Evolutionary conservation across 345 rosid genomes (phyloP).

Genomic region (Mercurialis annua): DNA sequence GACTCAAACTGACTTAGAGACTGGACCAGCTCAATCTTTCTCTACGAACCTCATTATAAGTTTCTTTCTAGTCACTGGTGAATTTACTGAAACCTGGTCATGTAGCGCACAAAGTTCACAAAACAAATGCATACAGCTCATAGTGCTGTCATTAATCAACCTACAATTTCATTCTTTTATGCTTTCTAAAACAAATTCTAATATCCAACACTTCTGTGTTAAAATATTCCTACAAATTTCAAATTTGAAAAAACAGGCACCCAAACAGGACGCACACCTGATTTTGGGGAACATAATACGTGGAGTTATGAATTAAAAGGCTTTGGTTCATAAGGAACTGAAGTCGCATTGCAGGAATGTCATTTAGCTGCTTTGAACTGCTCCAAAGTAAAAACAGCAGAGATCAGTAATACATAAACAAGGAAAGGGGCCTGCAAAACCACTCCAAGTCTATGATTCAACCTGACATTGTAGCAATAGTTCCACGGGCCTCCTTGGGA

Average conservation of each 20-base stretch:
- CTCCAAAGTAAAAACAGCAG: conserved; percentile 3
- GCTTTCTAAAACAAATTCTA: not conserved
- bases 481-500: conserved; percentile 26
- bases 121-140: not conserved
- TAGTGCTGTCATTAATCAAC: not conserved
- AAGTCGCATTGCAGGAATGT: conserved; percentile 31
- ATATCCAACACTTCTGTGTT: not conserved
- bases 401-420: conserved; percentile 13
- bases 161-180: not conserved
- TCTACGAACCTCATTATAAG: not conserved
- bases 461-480: conserved; percentile 42
- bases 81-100: not conserved
- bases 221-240: not conserved
- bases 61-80: not conserved
- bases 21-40: not conserved
- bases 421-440: not conserved
- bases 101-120: not conserved
- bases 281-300: conserved; percentile 22
- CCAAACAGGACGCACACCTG: conserved; percentile 20
- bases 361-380: conserved; percentile 23
- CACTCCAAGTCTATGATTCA: conserved; percentile 10
- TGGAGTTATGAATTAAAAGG: conserved; percentile 29
- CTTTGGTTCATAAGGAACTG: conserved; percentile 30
- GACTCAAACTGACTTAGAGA: not conserved
- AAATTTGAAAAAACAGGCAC: conserved; percentile 6